Evolutionary conservation across 2,329 filamentous ascomycete species (phyloP).

Genomic region (Trichoderma harzianum): DNA sequence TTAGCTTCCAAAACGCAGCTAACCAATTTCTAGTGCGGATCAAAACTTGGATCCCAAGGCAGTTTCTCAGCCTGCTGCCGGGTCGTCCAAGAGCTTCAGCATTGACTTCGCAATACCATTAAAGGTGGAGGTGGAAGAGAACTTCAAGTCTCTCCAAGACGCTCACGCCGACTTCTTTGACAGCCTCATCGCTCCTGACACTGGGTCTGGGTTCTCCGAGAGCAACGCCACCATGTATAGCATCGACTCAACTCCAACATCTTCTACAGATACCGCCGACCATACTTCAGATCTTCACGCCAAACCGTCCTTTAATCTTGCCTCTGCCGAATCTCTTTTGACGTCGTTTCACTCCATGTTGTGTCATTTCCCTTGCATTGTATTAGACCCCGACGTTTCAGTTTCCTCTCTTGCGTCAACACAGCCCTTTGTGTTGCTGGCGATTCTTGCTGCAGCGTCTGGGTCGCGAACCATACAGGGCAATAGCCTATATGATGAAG

Average conservation of each 20-base stretch:
- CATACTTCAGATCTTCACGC: conserved; percentile 41
- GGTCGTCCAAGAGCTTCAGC: conserved; percentile 49
- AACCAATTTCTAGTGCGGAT: background rate
- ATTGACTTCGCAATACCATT: conserved; percentile 50
- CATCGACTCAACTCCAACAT: conserved; percentile 27
- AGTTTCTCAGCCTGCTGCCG: conserved; percentile 25
- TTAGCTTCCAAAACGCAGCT: background rate
- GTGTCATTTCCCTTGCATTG: conserved; percentile 43
- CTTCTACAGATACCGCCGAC: conserved; percentile 29
- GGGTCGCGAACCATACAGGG: conserved; percentile 47
- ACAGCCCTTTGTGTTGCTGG: conserved; percentile 52
- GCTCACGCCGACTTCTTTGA: conserved; percentile 43
- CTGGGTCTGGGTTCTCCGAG: conserved; percentile 21
- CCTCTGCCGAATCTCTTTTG: conserved; percentile 48
- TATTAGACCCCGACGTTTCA: conserved; percentile 38
- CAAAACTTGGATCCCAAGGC: conserved; percentile 22
- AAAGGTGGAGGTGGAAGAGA: conserved; percentile 34
- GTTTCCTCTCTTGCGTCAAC: conserved; percentile 43
- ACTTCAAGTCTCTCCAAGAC: conserved; percentile 42
- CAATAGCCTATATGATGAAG: conserved; percentile 53
- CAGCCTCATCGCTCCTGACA: conserved; percentile 34
- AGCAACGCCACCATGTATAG: conserved; percentile 23
- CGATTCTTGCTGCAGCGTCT: conserved; percentile 51
- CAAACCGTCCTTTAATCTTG: conserved; percentile 53
- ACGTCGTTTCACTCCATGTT: conserved; percentile 43